Conservation (phyloP, 495 filamentous ascomycete genomes). For the Penicillium cinerascens region DNA sequence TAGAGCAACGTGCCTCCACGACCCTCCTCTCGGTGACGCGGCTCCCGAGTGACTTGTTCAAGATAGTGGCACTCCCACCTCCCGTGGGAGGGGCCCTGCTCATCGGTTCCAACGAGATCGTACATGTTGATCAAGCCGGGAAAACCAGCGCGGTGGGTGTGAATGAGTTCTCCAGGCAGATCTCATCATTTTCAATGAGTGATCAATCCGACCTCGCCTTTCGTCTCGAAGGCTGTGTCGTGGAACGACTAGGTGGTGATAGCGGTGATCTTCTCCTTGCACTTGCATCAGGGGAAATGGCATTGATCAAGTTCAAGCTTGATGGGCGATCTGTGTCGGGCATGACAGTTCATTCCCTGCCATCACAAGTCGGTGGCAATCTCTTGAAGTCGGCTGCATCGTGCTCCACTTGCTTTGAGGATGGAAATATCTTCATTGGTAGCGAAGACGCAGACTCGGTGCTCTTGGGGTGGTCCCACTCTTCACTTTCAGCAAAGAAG, state of each 20-base stretch:
- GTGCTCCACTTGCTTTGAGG: conserved; percentile 62
- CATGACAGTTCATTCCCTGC: conserved; percentile 62
- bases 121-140: conserved; percentile 94
- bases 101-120: conserved; percentile 82
- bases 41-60: conserved; percentile 86
- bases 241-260: conserved; percentile 70
- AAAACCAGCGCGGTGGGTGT: conserved; percentile 93
- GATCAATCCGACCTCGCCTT: conserved; percentile 82
- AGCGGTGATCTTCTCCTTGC: conserved; percentile 82
- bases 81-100: conserved; percentile 87
- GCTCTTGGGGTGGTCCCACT: conserved; percentile 73
- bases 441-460: conserved; percentile 81
- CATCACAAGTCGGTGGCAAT: conserved; percentile 54
- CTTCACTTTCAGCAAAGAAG: conserved; percentile 43
- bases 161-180: conserved; percentile 77
- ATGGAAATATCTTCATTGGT: conserved; percentile 77
- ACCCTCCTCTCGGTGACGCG: conserved; percentile 80
- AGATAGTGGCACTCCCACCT: conserved; percentile 76
- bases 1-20: conserved; percentile 91
- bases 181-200: conserved; percentile 72
- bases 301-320: conserved; percentile 75
- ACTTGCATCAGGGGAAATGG: conserved; percentile 70
- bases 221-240: conserved; percentile 74
- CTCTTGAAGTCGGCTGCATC: conserved; percentile 63
- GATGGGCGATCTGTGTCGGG: conserved; percentile 94